Conservation (phyloP, 768 basidiomycete genomes). For the Boletus speciosus region DNA sequence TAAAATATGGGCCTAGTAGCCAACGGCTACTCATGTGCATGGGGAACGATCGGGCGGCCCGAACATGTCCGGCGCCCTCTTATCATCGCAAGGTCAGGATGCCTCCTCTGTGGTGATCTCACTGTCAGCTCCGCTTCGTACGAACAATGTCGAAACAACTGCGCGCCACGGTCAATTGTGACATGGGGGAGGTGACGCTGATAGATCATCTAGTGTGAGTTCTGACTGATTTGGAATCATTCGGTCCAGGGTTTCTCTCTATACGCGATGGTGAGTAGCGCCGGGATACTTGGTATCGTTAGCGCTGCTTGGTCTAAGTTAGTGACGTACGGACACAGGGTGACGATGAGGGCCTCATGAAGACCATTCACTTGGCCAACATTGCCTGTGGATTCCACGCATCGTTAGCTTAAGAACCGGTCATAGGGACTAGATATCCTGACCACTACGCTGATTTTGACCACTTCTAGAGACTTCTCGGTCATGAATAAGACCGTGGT, state of each 20-base stretch:
- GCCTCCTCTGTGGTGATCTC: background rate
- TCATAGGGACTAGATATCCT: background rate
- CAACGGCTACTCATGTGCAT: background rate
- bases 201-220: background rate
- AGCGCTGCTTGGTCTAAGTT: background rate
- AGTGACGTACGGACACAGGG: constrained; percentile 30
- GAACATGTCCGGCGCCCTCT: background rate
- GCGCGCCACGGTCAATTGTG: constrained; percentile 49
- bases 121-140: background rate
- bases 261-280: constrained; percentile 40
- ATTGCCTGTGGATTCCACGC: constrained; percentile 71
- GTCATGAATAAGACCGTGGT: constrained; percentile 62
- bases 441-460: background rate
- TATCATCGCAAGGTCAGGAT: background rate
- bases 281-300: background rate
- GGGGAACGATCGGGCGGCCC: background rate
- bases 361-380: constrained; percentile 56
- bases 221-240: constrained; percentile 1
- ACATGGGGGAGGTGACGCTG: constrained; percentile 51
- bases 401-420: constrained; percentile 36
- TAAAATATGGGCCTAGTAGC: background rate
- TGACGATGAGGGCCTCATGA: constrained; percentile 52
- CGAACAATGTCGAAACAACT: constrained; percentile 20
- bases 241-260: constrained; percentile 46
- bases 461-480: constrained; percentile 50